These are phyloP conservation scores for Paecilomyces sp. DNA, from an alignment of 2,329 filamentous ascomycete genomes.

Conservation along the genomic window DNA sequence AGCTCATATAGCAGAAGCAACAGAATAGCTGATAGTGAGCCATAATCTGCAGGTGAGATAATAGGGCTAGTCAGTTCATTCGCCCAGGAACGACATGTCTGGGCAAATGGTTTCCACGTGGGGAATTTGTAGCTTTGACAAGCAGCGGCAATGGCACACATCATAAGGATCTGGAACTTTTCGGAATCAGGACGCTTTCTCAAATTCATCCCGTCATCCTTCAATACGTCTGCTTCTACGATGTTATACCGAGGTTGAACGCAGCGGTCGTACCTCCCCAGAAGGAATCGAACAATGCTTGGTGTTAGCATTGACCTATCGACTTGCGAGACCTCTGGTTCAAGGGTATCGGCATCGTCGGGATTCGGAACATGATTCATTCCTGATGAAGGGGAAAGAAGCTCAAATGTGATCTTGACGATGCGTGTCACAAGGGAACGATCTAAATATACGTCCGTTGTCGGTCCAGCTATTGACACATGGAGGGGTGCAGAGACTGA, in stretches of 20 bases:
- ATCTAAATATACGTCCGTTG: not conserved
- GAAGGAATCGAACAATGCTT: not conserved
- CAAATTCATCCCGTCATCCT: not conserved
- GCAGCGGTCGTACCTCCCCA: not conserved
- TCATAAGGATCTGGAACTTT: not conserved
- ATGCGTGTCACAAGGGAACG: not conserved
- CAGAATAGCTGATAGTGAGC: not conserved
- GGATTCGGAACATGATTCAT: not conserved
- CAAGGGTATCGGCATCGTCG: not conserved
- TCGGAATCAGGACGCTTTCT: not conserved
- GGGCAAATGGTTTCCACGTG: not conserved
- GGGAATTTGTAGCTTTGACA: not conserved
- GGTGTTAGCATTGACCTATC: not conserved
- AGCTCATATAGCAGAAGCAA: not conserved
- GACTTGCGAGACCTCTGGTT: not conserved
- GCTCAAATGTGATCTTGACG: not conserved
- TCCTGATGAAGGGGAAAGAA: not conserved
- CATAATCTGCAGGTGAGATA: not conserved
- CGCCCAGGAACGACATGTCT: not conserved
- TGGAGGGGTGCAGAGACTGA: not conserved
- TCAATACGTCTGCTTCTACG: not conserved
- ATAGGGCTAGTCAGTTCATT: not conserved
- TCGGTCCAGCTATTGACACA: not conserved
- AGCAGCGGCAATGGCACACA: not conserved
- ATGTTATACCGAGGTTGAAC: not conserved